Evolutionary conservation across 176 grass and related monocot genomes (phyloP).

Genomic region (Hsuehochloa calcarea): DNA sequence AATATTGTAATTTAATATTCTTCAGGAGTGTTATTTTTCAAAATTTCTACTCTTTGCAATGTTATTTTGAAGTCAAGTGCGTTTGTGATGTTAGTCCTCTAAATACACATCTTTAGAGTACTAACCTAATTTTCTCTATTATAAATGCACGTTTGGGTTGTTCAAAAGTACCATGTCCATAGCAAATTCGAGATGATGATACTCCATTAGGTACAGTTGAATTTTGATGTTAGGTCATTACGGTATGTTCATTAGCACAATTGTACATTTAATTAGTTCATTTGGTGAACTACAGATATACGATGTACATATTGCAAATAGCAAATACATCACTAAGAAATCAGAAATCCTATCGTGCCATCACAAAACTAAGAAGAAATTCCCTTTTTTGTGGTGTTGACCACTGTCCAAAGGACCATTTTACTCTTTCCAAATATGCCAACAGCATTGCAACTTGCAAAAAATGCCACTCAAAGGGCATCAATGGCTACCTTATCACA

Average conservation of each 20-base stretch:
- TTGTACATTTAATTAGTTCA: background rate
- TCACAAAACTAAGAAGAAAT: background rate
- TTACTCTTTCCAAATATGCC: background rate
- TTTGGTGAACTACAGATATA: no score
- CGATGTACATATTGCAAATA: no score
- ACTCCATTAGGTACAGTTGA: background rate
- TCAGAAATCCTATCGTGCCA: background rate
- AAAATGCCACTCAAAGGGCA: background rate
- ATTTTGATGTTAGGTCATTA: background rate
- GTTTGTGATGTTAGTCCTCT: no score
- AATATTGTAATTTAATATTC: no score
- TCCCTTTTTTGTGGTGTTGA: background rate
- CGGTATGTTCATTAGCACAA: background rate
- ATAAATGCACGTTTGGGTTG: background rate
- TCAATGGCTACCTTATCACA: background rate
- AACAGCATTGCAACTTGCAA: background rate
- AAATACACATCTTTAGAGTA: no score
- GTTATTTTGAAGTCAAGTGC: no score
- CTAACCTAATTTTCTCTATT: background rate
- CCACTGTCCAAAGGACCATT: background rate
- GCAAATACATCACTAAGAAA: background rate
- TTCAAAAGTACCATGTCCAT: background rate
- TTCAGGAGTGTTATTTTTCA: no score
- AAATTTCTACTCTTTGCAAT: no score
- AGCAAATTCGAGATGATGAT: background rate